Conservation (phyloP, 78 protist genomes). For the Dictyostelium brefeldianum region DNA sequence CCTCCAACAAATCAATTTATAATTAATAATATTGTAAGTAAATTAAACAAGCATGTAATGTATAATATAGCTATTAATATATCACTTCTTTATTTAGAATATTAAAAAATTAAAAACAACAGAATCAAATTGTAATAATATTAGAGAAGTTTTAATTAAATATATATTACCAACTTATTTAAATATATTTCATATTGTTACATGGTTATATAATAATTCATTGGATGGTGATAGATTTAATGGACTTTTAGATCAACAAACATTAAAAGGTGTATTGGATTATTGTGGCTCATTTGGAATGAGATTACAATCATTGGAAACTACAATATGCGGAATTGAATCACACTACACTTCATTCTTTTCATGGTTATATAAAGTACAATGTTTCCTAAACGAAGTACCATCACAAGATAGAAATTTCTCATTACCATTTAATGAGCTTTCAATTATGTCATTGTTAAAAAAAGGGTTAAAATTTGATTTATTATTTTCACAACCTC, state of each 20-base stretch:
- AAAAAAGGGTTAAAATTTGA: conserved; percentile 32
- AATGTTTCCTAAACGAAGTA: conserved; percentile 6
- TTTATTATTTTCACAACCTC: neutral
- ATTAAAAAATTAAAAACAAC: neutral
- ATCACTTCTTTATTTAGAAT: neutral
- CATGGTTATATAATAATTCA: neutral
- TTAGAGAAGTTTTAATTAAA: neutral
- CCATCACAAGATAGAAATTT: neutral
- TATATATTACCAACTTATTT: neutral
- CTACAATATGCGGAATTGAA: neutral
- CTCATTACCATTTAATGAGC: conserved; percentile 10
- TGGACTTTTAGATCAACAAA: neutral
- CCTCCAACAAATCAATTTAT: conserved; percentile 41
- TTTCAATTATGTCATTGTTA: neutral
- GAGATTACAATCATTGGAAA: neutral
- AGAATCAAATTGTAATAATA: neutral
- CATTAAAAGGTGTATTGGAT: neutral
- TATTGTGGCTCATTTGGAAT: conserved; percentile 21
- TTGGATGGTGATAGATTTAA: conserved; percentile 1
- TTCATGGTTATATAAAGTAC: conserved; percentile 50
- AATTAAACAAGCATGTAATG: too few species aligned
- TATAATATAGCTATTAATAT: too few species aligned
- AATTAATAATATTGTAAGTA: conserved; percentile 23
- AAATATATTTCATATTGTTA: neutral
- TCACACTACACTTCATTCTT: conserved; percentile 19